Base-by-base conservation (phyloP, 2,329 filamentous ascomycete genomes). In the Phaeophleospora eucalypticola region DNA sequence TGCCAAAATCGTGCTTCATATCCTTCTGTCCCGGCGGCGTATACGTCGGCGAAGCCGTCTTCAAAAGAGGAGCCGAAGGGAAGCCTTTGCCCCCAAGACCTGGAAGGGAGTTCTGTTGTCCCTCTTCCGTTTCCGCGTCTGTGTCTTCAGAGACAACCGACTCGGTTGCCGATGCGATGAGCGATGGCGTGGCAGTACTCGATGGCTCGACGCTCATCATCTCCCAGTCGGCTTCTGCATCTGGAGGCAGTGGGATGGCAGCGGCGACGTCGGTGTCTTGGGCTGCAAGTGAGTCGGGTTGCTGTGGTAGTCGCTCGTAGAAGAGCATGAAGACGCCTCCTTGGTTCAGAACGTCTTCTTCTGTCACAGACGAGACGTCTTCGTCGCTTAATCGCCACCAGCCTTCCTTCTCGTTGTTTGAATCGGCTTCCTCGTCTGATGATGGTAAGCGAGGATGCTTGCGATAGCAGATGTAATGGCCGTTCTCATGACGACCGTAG, bases 351-450 rank as follows among this genome's bases (percentile, higher is more conserved):
- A 95, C 87, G 20, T 79, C 77, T 9, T 83, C 77, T 64, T 95
- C 87, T 16, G 79, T 79, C 18, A 90, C 85, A 54, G 80, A 76
- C 51, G 76, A 80, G 6, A 97, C 90, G 52, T 86, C 83, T 50
- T 95, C 87, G 60, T 97, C 91, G 65, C 91, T 97, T 20, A 97
- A 75, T 14, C 87, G 78, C 84, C 89, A 98, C 93, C 93, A 97
- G 49, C 81, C 78, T 54, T 78, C 72, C 12, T 72, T 57, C 19
- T 53, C 46, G n/a, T 36, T 27, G 20, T 57, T 43, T 8, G 36
- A 20, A 3, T 39, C 39, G 4, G 42, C 45, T 14, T 38, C 29
- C 12, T 16, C 32, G 9, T 20, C 19, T 12, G 34, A 18, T 9
- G 32, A n/a, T n/a, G n/a, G n/a, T n/a, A n/a, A n/a, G 14, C 44